Conservation (phyloP, 345 rosid genomes). For the Murraya koenigii region DNA sequence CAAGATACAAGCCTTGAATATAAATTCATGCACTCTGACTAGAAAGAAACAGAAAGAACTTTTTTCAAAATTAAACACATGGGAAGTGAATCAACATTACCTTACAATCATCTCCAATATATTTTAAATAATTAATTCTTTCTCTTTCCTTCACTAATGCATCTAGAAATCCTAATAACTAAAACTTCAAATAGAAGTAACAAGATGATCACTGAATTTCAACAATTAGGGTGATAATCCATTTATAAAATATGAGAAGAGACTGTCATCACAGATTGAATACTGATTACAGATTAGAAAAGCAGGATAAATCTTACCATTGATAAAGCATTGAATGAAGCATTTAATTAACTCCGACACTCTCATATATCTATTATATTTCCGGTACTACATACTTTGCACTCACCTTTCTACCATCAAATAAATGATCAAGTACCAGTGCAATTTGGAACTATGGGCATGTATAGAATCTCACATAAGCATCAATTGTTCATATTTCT, state of each 20-base stretch:
- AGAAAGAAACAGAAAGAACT: not conserved
- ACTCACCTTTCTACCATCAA: not conserved
- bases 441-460: not conserved
- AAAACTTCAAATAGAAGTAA: not conserved
- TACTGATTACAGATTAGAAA: not conserved
- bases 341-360: not conserved
- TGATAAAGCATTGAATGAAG: not conserved
- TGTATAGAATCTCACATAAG: not conserved
- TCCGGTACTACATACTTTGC: not conserved
- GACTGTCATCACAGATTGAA: not conserved
- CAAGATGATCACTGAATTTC: not conserved
- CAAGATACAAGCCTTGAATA: not conserved
- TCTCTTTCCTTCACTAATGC: not conserved
- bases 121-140: not conserved
- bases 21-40: not conserved
- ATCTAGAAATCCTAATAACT: not conserved
- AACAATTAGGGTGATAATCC: not conserved
- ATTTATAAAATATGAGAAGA: not conserved
- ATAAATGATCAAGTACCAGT: not conserved
- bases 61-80: not conserved
- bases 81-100: not conserved
- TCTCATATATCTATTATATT: not conserved
- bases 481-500: not conserved
- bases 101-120: not conserved
- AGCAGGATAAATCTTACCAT: not conserved